Evolutionary conservation across 1,284 basidiomycete species (phyloP).

Genomic region (Microbotryum saponariae): DNA sequence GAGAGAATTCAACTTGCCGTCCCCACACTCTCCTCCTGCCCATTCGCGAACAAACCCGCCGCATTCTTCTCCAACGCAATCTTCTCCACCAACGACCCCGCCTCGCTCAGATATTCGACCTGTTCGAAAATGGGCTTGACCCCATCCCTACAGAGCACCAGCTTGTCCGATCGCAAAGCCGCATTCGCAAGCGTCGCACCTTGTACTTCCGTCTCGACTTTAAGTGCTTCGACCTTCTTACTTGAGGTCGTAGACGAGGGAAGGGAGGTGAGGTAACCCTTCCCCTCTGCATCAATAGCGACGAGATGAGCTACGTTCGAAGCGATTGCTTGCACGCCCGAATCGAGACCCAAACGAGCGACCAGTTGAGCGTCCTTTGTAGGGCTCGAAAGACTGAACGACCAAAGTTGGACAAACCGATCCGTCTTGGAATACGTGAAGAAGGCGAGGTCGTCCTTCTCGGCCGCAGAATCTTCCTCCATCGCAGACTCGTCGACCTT

Average conservation of each 20-base stretch:
- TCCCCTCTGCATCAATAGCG: constrained; percentile 16
- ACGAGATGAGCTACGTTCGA: constrained; percentile 13
- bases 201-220: neutral
- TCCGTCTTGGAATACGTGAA: constrained; percentile 27
- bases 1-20: constrained; percentile 55
- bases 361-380: constrained; percentile 17
- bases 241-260: too few species aligned
- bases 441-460: constrained; percentile 20
- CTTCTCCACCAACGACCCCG: constrained; percentile 11
- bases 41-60: constrained; percentile 13
- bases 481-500: neutral
- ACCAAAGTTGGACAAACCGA: constrained; percentile 33
- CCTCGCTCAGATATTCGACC: constrained; percentile 22
- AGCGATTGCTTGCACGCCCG: constrained; percentile 26
- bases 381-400: constrained; percentile 5
- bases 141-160: constrained; percentile 17
- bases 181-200: constrained; percentile 16
- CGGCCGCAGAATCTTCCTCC: neutral
- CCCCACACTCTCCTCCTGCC: constrained; percentile 8
- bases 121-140: constrained; percentile 31
- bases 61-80: constrained; percentile 21
- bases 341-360: constrained; percentile 29
- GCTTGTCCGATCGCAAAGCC: constrained; percentile 14
- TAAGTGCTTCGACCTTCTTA: neutral
- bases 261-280: neutral